These are phyloP conservation scores for Epichloe typhina DNA, from an alignment of 2,329 filamentous ascomycete genomes.

Conservation along the genomic window DNA sequence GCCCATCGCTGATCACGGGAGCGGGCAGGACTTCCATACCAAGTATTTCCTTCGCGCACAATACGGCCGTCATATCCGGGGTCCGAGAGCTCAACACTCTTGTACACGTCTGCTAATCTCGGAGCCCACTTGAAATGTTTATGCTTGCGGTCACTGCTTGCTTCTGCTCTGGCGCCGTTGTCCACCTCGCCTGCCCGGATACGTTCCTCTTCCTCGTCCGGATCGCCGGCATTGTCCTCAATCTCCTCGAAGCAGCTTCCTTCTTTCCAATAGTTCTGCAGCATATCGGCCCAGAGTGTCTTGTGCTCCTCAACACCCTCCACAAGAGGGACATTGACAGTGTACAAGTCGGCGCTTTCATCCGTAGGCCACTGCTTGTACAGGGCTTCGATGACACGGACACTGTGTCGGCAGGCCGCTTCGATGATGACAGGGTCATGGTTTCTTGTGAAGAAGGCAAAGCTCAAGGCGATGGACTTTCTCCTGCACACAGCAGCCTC, in stretches of 20 bases:
- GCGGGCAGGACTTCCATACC: constrained; percentile 35
- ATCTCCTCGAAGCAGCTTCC: constrained; percentile 79
- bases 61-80: constrained; percentile 90
- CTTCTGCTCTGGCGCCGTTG: not conserved
- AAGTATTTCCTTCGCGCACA: constrained; percentile 76
- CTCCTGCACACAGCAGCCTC: constrained; percentile 61
- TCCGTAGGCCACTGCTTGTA: constrained; percentile 59
- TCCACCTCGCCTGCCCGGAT: constrained; percentile 50
- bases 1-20: not conserved
- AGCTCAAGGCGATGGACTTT: constrained; percentile 70
- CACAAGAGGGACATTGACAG: constrained; percentile 77
- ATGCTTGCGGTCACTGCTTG: constrained; percentile 45
- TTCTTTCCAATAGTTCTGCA: constrained; percentile 83
- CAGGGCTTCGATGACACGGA: constrained; percentile 68
- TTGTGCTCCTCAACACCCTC: constrained; percentile 59
- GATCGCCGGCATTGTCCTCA: constrained; percentile 49
- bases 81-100: constrained; percentile 65
- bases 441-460: constrained; percentile 76
- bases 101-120: constrained; percentile 72
- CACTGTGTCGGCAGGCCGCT: constrained; percentile 60
- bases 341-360: constrained; percentile 66
- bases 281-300: constrained; percentile 70
- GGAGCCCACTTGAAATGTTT: constrained; percentile 95
- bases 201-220: constrained; percentile 57
- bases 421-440: constrained; percentile 74